phyloP scores from a whole-genome alignment of 2,329 filamentous ascomycete genomes.

The Fusarium vanettenii region DNA sequence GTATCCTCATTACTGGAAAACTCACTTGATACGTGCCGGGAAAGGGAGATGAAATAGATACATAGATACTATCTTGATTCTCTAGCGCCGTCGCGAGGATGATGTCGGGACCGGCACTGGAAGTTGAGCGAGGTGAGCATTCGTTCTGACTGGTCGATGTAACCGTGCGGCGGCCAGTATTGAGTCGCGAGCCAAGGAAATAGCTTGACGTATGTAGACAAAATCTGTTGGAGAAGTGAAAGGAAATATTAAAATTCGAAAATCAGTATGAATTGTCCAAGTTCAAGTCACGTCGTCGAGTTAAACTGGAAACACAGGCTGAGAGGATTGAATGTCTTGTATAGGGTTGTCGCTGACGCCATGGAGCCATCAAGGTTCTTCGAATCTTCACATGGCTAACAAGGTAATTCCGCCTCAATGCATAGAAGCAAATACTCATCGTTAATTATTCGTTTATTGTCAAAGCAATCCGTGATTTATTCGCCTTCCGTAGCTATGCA shows the following conservation, averaged over 20 bases:
- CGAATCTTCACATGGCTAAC: background rate
- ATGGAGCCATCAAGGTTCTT: background rate
- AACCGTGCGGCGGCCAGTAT: rapidly evolving
- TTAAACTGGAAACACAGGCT: background rate
- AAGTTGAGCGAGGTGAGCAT: slow-evolving; percentile 35
- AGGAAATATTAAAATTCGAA: no score
- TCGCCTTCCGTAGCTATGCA: background rate
- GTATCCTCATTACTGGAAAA: background rate
- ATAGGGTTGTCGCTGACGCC: background rate
- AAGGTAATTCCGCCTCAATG: background rate
- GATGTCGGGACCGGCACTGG: background rate
- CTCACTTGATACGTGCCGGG: background rate
- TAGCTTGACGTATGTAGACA: slow-evolving; percentile 29
- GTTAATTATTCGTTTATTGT: background rate
- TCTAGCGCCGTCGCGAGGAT: background rate
- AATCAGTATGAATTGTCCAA: background rate
- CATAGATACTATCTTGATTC: background rate
- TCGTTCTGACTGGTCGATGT: slow-evolving; percentile 41
- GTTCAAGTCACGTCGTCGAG: background rate
- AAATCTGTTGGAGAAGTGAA: background rate
- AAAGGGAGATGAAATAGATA: background rate
- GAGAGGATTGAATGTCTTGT: background rate
- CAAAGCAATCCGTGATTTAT: background rate
- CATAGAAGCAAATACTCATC: background rate
- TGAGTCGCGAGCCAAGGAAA: background rate